Evolutionary conservation across 345 rosid species (phyloP).

Genomic region (Theobroma cacao): DNA sequence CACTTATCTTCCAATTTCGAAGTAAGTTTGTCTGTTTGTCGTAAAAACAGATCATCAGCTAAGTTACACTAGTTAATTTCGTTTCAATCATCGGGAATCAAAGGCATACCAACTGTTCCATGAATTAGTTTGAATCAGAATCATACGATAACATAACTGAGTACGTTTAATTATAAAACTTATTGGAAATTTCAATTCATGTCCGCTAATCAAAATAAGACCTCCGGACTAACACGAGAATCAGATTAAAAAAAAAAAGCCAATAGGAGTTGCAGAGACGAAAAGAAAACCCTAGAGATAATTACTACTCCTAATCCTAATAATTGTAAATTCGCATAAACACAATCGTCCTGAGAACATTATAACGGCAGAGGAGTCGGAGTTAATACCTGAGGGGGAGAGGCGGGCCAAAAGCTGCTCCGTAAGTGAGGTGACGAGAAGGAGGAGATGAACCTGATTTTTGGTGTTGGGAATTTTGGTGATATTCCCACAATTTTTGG

Average conservation of each 20-base stretch:
- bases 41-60: neutral
- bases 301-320: neutral
- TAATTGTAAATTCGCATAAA: neutral
- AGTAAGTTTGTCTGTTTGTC: neutral
- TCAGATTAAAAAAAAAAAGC: neutral
- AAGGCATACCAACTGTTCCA: neutral
- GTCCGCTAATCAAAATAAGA: neutral
- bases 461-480: neutral
- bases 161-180: neutral
- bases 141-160: neutral
- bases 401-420: neutral
- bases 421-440: neutral
- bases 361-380: neutral
- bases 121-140: neutral
- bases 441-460: neutral
- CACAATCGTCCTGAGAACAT: neutral
- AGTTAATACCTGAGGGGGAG: neutral
- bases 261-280: neutral
- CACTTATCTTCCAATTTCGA: neutral
- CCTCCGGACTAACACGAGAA: neutral
- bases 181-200: neutral
- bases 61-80: neutral
- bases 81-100: neutral
- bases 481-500: neutral
- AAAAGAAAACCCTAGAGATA: conserved; percentile 7